Conservation (phyloP, 176 grass and related monocot genomes). For the Stipa capillata region DNA sequence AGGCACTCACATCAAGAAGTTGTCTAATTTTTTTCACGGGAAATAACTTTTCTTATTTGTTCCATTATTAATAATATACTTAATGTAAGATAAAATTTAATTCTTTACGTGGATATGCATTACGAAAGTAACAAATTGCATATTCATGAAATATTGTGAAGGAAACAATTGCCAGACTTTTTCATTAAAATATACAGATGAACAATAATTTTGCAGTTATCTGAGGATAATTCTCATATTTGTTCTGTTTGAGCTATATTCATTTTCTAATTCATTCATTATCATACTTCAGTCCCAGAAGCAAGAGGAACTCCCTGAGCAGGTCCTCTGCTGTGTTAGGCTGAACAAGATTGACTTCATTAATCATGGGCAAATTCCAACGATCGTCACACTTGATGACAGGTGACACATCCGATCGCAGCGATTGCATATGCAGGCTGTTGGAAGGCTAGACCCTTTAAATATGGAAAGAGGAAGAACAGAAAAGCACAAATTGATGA, state of each 20-base stretch:
- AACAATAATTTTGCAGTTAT: neutral
- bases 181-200: too few species aligned
- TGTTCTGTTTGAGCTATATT: neutral
- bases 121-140: too few species aligned
- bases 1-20: too few species aligned
- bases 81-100: too few species aligned
- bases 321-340: constrained; percentile 82
- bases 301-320: constrained; percentile 89
- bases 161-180: too few species aligned
- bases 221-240: neutral
- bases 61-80: too few species aligned
- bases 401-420: constrained; percentile 29
- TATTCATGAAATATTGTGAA: too few species aligned
- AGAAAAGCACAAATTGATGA: neutral
- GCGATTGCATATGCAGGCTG: neutral
- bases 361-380: constrained; percentile 78
- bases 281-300: constrained; percentile 60
- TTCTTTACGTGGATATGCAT: too few species aligned
- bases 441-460: constrained; percentile 24
- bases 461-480: neutral
- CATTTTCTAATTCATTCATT: neutral
- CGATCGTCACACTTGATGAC: constrained; percentile 51
- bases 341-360: constrained; percentile 89
- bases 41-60: too few species aligned
- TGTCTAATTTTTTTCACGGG: too few species aligned